Evolutionary conservation across 345 rosid species (phyloP), one percentile per base, ranked within the genome.

Genomic region (Syzygium aqueum): DNA sequence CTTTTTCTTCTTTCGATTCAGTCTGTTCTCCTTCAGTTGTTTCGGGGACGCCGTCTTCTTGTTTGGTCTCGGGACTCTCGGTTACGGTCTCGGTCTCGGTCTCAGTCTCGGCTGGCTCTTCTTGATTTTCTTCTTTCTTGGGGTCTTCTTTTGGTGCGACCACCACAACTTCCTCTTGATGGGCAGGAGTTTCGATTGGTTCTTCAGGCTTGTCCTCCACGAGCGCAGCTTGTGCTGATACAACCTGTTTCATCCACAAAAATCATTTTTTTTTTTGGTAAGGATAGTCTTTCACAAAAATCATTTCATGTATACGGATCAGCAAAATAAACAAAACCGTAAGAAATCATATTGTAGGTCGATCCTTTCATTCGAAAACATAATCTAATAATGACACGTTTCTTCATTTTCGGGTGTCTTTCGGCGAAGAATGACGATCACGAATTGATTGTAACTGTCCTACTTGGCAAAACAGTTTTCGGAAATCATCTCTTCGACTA

Each of bases 191-290:
- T 84, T 28, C 84, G 63, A 15, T 33, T 21, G 7, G 87, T 85
- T 85, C 87, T 56, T 77, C 77, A 3, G 84, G 59, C 90, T 88
- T 61, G 84, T 88, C 86, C 88, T 92, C 96, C 90, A 87, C 94
- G 27, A 87, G 73, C 11, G 94, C 94, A 51, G 89, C 85, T 84
- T 89, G 88, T 57, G 87, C 94, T 84, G 94, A 84, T 53, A 89
- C 94, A 89, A 95, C 93, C 97, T 95, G 90, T 65, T 85, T 8
- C 22, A 6, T 37, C 83, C 63, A 73, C 49, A 37, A 19, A 73
- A 73, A 86, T 86, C 85, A 65, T 19, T 54, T 84, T n/a, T n/a
- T n/a, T n/a, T n/a, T n/a, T n/a, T n/a, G n/a, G n/a, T n/a, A n/a
- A n/a, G n/a, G n/a, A n/a, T n/a, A n/a, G n/a, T n/a, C n/a, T n/a